Percentiles rank a stretch among this genome's conserved stretches.
These are phyloP conservation scores for Penicillium occitanis DNA, from an alignment of 2,329 filamentous ascomycete genomes.

Conservation along the genomic window DNA sequence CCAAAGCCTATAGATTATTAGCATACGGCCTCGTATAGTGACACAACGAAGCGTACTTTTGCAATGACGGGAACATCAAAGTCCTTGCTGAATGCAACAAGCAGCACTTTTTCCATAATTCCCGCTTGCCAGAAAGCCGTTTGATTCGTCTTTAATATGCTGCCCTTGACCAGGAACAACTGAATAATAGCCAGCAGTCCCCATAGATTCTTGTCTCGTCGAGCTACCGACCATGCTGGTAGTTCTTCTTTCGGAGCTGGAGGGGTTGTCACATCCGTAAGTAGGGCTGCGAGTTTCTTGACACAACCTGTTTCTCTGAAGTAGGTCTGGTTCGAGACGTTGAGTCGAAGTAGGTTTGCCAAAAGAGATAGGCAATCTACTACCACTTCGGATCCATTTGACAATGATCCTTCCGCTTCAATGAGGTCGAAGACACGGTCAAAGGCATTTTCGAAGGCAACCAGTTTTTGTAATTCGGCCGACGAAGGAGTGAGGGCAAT, in stretches of 20 bases:
- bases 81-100: constrained; percentile 73
- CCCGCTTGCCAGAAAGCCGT: constrained; percentile 80
- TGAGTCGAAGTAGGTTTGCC: constrained; percentile 82
- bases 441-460: constrained; percentile 93
- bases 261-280: constrained; percentile 60
- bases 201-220: constrained; percentile 87
- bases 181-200: constrained; percentile 83
- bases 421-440: constrained; percentile 83
- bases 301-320: constrained; percentile 90
- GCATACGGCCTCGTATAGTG: constrained; percentile 7
- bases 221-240: constrained; percentile 71
- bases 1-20: constrained; percentile 61
- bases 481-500: constrained; percentile 86
- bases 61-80: constrained; percentile 76
- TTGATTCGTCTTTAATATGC: constrained; percentile 80
- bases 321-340: constrained; percentile 87
- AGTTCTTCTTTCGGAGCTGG: constrained; percentile 59
- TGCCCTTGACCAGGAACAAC: constrained; percentile 80
- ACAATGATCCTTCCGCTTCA: constrained; percentile 74
- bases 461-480: constrained; percentile 86
- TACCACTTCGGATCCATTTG: constrained; percentile 79
- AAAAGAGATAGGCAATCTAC: constrained; percentile 91
- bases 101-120: constrained; percentile 73
- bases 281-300: constrained; percentile 66
- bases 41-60: constrained; percentile 56